Evolutionary conservation across 2,329 filamentous ascomycete species (phyloP).

Genomic region (Aureobasidium sp.): DNA sequence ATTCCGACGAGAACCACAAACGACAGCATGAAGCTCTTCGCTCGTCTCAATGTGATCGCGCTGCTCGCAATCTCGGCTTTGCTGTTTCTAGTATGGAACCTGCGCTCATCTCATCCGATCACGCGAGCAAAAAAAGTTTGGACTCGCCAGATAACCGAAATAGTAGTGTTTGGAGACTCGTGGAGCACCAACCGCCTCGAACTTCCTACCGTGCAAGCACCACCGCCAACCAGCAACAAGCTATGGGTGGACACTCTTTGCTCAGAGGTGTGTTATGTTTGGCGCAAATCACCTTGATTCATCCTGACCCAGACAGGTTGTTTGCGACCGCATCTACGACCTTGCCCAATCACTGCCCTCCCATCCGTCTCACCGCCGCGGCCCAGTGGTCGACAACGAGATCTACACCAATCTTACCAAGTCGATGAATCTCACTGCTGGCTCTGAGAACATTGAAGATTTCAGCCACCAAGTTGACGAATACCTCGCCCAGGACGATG

Average conservation of each 20-base stretch:
- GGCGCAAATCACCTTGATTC: neutral
- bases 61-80: conserved; percentile 6
- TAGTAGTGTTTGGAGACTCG: conserved; percentile 12
- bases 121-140: conserved; percentile 10
- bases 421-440: neutral
- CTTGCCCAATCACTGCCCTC: conserved; percentile 7
- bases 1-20: neutral
- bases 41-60: conserved; percentile 12
- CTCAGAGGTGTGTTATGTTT: conserved; percentile 4
- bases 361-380: neutral
- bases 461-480: conserved; percentile 10
- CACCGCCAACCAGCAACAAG: neutral
- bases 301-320: conserved; percentile 10
- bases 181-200: conserved; percentile 15
- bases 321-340: conserved; percentile 12
- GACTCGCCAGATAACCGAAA: neutral
- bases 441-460: neutral
- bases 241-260: conserved; percentile 13
- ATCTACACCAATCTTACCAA: neutral
- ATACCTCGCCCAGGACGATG: conserved; percentile 9
- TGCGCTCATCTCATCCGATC: conserved; percentile 8
- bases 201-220: neutral
- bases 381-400: conserved; percentile 10
- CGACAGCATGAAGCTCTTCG: conserved; percentile 14
- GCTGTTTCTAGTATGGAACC: neutral